Conservation (phyloP, 2,329 filamentous ascomycete genomes). For the Exophiala spinifera region DNA sequence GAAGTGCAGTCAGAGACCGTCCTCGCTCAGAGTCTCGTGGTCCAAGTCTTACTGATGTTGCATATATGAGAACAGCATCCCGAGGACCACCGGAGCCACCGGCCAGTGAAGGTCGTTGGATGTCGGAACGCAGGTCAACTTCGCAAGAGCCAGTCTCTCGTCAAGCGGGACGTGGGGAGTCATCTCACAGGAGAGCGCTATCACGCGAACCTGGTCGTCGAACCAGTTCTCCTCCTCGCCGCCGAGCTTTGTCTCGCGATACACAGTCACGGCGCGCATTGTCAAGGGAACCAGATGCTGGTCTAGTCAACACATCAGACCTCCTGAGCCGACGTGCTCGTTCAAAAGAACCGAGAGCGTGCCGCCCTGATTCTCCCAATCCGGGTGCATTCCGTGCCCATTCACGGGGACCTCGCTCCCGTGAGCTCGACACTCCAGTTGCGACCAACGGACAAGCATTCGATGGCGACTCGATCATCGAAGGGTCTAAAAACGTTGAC, state of each 20-base stretch:
- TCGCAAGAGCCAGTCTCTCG: conserved; percentile 12
- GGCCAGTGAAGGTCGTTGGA: not conserved
- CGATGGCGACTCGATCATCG: not conserved
- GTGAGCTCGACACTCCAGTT: not conserved
- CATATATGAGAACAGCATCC: conserved; percentile 19
- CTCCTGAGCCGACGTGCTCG: not conserved
- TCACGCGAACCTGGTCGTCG: conserved; percentile 8
- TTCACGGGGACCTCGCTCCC: not conserved
- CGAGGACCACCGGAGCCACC: not conserved
- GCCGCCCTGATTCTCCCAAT: conserved; percentile 3
- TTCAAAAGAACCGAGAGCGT: not conserved
- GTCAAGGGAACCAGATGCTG: not conserved
- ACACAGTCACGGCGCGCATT: not conserved
- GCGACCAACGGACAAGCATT: not conserved
- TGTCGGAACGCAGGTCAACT: conserved; percentile 7
- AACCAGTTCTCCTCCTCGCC: not conserved
- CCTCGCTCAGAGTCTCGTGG: conserved; percentile 19
- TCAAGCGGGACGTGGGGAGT: conserved; percentile 8
- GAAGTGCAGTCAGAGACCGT: not conserved
- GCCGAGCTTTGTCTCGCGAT: conserved; percentile 5
- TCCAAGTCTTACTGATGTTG: conserved; percentile 17
- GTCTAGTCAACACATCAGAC: not conserved
- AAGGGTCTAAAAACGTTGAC: not conserved
- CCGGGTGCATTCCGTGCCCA: not conserved
- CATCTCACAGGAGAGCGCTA: conserved; percentile 4